Base-by-base conservation (phyloP, 495 filamentous ascomycete species). In the Aspergillus mulundensis region DNA sequence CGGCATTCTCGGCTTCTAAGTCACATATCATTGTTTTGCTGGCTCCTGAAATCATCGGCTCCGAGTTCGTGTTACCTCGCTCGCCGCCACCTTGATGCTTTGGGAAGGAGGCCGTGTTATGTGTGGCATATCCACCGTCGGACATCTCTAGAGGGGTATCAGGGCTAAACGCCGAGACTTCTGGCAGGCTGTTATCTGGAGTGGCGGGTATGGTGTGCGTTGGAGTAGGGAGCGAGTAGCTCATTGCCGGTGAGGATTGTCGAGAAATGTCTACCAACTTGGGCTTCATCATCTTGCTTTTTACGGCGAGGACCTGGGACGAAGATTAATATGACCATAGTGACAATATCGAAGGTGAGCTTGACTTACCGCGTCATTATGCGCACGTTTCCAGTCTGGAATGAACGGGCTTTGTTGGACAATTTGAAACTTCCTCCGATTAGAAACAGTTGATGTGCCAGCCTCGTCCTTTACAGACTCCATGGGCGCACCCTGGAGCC, bases 81-180 rank as follows among this genome's bases (percentile, higher is more conserved):
- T 68, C 66, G 40, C 69, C 68, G 49, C 44, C 61, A 21, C 64
- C 62, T 10, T 45, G 53, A 15, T 53, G 69, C n/a, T 65, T 55
- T 7, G 71, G 51, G 0, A 66, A 73, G 25, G 61, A 65, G 3
- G 58, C 59, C 0, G 65, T 71, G 36, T 63, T 62, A 4, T 70
- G 66, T 16, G 68, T 71, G 2, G 58, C 67, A 56, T 74, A 75
- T 0, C 71, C 73, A 50, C 68, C 74, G 30, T 77, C 72, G 8
- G 70, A 70, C 57, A 70, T 66, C 19, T 74, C 67, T 1, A 71
- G 50, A 7, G 74, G 74, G 0, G 74, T 77, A 30, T 77, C 74
- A 23, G 74, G 74, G 34, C 74, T 77, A 44, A 77, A 77, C 14
- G 72, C 74, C 15, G 74, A 77, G 25, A 77, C 63, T 54, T 77